These are phyloP conservation scores for Mytilinidion resinicola DNA, from an alignment of 495 filamentous ascomycete genomes.

Conservation along the genomic window DNA sequence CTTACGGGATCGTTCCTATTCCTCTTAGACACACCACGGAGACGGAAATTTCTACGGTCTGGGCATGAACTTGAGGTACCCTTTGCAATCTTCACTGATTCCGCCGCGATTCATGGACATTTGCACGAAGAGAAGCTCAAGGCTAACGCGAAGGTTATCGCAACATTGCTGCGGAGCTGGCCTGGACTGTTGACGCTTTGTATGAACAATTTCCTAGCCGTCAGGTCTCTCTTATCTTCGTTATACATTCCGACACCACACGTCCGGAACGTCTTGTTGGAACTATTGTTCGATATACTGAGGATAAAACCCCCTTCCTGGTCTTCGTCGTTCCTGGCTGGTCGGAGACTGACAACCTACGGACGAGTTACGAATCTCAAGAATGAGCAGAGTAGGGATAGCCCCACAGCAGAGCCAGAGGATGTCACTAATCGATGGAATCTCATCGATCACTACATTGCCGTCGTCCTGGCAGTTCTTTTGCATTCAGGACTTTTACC, in stretches of 20 bases:
- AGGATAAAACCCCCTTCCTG: conserved; percentile 93
- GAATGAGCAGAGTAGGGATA: conserved; percentile 45
- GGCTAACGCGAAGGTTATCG: conserved; percentile 77
- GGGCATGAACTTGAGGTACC: conserved; percentile 54
- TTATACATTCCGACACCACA: conserved; percentile 64
- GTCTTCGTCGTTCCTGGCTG: conserved; percentile 92
- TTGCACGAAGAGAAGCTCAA: conserved; percentile 63
- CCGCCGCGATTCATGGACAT: conserved; percentile 55
- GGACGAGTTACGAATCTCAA: conserved; percentile 87
- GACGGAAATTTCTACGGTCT: conserved; percentile 69
- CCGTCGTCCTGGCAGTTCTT: conserved; percentile 78
- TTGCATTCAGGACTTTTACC: conserved; percentile 74
- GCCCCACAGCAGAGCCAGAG: conserved; percentile 44
- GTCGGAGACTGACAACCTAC: conserved; percentile 84
- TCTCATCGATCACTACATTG: conserved; percentile 87
- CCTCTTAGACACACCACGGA: conserved; percentile 75
- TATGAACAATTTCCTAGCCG: conserved; percentile 75
- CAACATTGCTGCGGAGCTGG: conserved; percentile 89
- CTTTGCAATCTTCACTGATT: conserved; percentile 78
- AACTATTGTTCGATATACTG: conserved; percentile 83
- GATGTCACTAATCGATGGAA: conserved; percentile 66
- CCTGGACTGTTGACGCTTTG: conserved; percentile 77
- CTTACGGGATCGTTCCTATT: conserved; percentile 78
- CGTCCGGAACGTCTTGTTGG: conserved; percentile 62
- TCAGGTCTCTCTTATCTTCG: conserved; percentile 73